Evolutionary conservation across 345 rosid genomes (phyloP), one percentile per base, ranked within the genome.

Genomic region (Triadica sebifera): DNA sequence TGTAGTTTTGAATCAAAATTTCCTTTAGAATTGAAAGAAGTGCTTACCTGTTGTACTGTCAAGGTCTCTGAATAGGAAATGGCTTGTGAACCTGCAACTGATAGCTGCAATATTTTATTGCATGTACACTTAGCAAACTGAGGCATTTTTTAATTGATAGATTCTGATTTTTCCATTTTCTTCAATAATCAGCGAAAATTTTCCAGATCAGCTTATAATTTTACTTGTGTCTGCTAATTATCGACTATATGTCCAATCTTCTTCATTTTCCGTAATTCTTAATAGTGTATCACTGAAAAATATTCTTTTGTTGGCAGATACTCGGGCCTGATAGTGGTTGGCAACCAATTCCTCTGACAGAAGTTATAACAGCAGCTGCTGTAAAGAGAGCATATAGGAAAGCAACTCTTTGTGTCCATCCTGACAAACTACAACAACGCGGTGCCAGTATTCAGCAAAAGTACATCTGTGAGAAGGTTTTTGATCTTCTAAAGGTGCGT

Each of bases 351-450:
- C 99, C 98, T 0, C 78, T 95, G 74, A 95, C 98, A 20, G 99
- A 93, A 80, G 98, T 95, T 0, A 95, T 95, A 81, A 93, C 98
- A 60, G 84, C 96, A 37, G 93, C 91, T 74, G 99, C 98, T 5
- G 97, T 93, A 66, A 95, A 95, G 87, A 86, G 84, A 82, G 99
- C 96, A 82, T 95, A 95, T 81, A 86, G 98, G 85, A 93, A 93
- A 87, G 99, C 99, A 69, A 95, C 99, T 46, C 97, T 95, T 2
- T 91, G 93, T 74, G 96, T 95, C 81, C 99, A 95, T 86, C 99
- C 97, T 0, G 98, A 95, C 80, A 95, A 95, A 85, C 80, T 95
- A 79, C 99, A 95, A 66, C 98, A 95, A 80, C 81, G 98, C 38
- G 93, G 98, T 67, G 99, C 98, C 41, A 95, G 81, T 71, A 87